Evolutionary conservation across 768 basidiomycete genomes (phyloP), one percentile per base, ranked within the genome.

Genomic region (Termitomyces sp.): DNA sequence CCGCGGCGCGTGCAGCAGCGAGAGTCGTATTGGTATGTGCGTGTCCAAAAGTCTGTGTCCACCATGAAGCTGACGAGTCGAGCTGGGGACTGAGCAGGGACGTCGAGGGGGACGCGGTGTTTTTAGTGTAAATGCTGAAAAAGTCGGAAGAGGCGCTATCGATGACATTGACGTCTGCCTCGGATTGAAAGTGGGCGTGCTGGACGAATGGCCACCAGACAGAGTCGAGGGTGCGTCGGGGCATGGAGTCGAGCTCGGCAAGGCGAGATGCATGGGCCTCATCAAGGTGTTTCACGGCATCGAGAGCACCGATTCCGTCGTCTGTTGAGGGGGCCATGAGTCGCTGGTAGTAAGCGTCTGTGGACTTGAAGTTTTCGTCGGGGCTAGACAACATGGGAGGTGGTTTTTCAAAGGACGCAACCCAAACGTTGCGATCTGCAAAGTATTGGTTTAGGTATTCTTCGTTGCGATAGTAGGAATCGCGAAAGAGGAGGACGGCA

Each of bases 151-250:
- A 77, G 0, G 95, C 96, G 59, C 92, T 95, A 67, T 98, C 93
- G 61, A 98, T 91, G 55, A 95, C 87, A 45, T 85, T 91, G 30
- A 98, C 87, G 61, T 94, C 87, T 41, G 81, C 68, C 51, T 85
- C 82, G 47, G 75, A 73, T 57, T 82, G 79, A 45, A 92, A 75
- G 17, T 84, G 74, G 0, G 82, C 83, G 60, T 98, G 96, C 66
- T 98, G 96, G 1, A 93, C 92, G 66, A 98, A 98, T 0, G 96
- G 96, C 93, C 94, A 98, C 96, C 96, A 98, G 44, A 97, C 76
- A 2, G 77, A 77, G 51, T 93, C 78, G 43, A 90, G 73, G 0
- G 93, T 86, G 37, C 94, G 80, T 10, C 74, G 73, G 3, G 92
- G 83, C 84, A 96, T 92, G 0, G 86, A 79, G 47, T 84, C 79